phyloP scores from a whole-genome alignment of 2,329 filamentous ascomycete species.

The Talaromyces sp. region DNA sequence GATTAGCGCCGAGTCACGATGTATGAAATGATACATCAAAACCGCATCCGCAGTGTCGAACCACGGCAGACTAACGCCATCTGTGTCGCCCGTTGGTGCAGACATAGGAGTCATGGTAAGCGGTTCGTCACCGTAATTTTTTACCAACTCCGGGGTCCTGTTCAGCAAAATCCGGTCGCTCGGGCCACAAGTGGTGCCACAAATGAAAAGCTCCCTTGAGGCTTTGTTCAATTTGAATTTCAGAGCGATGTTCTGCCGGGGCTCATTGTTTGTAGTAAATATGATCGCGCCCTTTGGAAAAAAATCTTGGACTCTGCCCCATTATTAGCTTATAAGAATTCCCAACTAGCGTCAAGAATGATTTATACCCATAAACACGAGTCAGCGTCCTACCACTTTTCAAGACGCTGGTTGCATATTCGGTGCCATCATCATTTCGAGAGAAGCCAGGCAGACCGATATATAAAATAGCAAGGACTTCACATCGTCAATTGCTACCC shows the following conservation, averaged over 20 bases:
- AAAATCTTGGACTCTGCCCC: neutral
- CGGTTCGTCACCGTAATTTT: neutral
- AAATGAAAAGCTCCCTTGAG: neutral
- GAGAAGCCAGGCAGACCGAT: conserved; percentile 9
- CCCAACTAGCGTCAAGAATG: no score
- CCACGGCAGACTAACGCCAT: conserved; percentile 14
- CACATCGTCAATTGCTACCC: neutral
- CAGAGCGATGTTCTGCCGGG: neutral
- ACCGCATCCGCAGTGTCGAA: conserved; percentile 14
- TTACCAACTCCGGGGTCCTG: neutral
- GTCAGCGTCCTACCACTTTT: conserved; percentile 10
- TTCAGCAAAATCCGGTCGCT: neutral
- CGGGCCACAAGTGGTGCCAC: neutral
- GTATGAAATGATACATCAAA: conserved; percentile 10
- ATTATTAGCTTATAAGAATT: neutral
- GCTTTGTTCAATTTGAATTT: conserved; percentile 3
- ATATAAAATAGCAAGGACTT: conserved; percentile 8
- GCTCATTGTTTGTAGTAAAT: neutral
- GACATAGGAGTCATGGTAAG: neutral
- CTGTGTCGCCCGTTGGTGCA: conserved; percentile 6
- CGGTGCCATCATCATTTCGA: conserved; percentile 10
- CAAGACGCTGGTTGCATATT: conserved; percentile 9
- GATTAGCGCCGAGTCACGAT: conserved; percentile 1
- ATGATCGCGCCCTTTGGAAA: neutral
- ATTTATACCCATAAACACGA: conserved; percentile 8